Evolutionary conservation across 306 rosid genomes (phyloP).

Genomic region (Quercus aquifolioides): DNA sequence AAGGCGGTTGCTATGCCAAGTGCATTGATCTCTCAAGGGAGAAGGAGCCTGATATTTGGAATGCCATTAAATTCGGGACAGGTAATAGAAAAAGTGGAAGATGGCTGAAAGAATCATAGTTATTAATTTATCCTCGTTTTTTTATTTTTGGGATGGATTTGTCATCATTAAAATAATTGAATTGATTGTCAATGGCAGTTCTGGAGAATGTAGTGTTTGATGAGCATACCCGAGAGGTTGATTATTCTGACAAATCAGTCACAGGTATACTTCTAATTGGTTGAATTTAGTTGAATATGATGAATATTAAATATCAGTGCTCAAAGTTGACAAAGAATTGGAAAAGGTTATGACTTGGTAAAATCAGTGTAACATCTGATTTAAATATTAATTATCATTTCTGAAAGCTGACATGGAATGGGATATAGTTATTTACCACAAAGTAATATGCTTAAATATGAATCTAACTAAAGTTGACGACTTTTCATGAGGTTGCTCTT

Average conservation of each 20-base stretch:
- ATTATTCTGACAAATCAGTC: slow-evolving; percentile 76
- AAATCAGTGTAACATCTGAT: neutral
- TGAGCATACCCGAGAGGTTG: slow-evolving; percentile 77
- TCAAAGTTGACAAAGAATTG: neutral
- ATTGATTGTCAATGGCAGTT: slow-evolving; percentile 38
- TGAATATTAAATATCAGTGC: neutral
- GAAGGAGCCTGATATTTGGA: slow-evolving; percentile 59
- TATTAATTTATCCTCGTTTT: neutral
- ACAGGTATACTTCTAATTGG: slow-evolving; percentile 47
- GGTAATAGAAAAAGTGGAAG: slow-evolving; percentile 25
- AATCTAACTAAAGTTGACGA: neutral
- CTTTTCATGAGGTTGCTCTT: neutral
- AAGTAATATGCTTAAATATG: neutral
- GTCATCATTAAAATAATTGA: neutral
- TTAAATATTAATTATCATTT: neutral
- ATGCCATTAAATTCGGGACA: slow-evolving; percentile 58
- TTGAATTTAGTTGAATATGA: neutral
- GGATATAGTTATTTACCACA: neutral
- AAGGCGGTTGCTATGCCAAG: slow-evolving; percentile 63
- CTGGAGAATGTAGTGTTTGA: slow-evolving; percentile 90
- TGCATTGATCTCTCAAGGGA: slow-evolving; percentile 48
- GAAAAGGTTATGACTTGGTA: neutral
- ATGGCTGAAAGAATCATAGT: neutral
- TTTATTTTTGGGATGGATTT: neutral
- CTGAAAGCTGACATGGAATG: neutral